These are phyloP conservation scores for Saccharum hybrid DNA, from an alignment of 202 grass and related monocot genomes.

Conservation along the genomic window DNA sequence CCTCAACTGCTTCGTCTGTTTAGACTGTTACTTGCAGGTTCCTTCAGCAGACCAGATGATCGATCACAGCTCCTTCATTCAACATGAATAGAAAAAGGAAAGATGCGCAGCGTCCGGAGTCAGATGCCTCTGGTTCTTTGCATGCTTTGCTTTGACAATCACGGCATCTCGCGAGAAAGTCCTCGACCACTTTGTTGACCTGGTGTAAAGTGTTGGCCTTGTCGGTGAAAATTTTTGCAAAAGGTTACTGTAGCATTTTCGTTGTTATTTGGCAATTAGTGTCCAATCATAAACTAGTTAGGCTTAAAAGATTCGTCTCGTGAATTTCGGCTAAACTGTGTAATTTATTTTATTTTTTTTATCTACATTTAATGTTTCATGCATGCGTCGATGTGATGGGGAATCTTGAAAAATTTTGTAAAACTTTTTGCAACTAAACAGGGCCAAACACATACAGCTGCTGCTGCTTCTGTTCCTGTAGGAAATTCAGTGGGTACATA, in stretches of 20 bases:
- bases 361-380: too few relatives aligned
- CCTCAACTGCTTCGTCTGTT: neutral
- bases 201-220: constrained; percentile 10
- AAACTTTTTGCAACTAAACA: too few relatives aligned
- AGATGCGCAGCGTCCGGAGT: neutral
- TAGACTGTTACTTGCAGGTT: constrained; percentile 25
- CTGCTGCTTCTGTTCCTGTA: neutral
- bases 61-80: neutral
- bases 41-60: neutral
- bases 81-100: neutral
- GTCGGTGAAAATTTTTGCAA: too few relatives aligned
- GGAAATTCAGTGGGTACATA: neutral
- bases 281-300: too few relatives aligned
- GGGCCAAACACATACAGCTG: neutral
- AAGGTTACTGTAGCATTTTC: too few relatives aligned
- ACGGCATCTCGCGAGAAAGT: neutral
- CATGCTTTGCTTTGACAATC: constrained; percentile 36
- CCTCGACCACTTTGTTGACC: constrained; percentile 8
- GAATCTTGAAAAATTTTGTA: too few relatives aligned
- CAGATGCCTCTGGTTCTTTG: constrained; percentile 16
- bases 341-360: too few relatives aligned
- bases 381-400: too few relatives aligned
- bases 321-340: too few relatives aligned
- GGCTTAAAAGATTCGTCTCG: too few relatives aligned
- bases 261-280: too few relatives aligned